These are phyloP conservation scores for Brassica hybrid DNA, from an alignment of 441 rosid genomes.

Conservation along the genomic window DNA sequence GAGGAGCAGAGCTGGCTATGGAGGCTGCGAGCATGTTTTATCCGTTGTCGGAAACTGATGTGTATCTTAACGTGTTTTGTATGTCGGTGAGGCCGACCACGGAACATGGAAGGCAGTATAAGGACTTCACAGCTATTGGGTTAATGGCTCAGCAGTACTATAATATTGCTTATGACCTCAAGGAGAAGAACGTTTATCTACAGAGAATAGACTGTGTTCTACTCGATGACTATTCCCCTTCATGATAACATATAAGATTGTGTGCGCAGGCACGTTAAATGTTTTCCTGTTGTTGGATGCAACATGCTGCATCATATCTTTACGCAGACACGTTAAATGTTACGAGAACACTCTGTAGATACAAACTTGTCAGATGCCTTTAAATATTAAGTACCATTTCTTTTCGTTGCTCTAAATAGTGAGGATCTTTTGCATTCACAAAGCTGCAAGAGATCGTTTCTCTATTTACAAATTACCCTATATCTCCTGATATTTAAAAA, in stretches of 20 bases:
- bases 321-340: neutral
- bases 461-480: neutral
- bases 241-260: constrained; percentile 10
- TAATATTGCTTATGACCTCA: constrained; percentile 42
- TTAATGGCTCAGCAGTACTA: constrained; percentile 45
- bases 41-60: neutral
- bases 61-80: constrained; percentile 35
- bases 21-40: constrained; percentile 41
- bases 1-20: constrained; percentile 42
- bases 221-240: constrained; percentile 40
- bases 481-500: neutral
- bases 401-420: neutral
- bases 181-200: constrained; percentile 24
- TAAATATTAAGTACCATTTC: neutral
- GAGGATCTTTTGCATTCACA: no score
- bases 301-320: neutral
- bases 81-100: constrained; percentile 41
- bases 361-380: neutral
- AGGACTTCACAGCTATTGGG: constrained; percentile 43
- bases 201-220: constrained; percentile 44
- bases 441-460: neutral
- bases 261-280: neutral
- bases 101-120: constrained; percentile 31
- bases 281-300: neutral
- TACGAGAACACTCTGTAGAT: no score